Evolutionary conservation across 306 rosid species (phyloP).

Genomic region (Prunus armeniaca): DNA sequence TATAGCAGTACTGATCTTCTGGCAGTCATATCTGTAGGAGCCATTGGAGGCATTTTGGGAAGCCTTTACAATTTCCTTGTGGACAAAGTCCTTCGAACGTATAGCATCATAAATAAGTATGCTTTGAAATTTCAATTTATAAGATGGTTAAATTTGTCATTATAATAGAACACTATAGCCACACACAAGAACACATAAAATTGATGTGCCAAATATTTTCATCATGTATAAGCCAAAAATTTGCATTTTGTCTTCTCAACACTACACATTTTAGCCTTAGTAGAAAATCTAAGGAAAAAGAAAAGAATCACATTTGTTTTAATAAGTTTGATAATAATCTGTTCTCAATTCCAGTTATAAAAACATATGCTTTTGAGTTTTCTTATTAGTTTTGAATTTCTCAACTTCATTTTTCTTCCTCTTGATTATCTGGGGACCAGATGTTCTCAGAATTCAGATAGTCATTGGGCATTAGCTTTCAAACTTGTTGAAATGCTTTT

Average conservation of each 20-base stretch:
- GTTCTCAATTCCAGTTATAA: neutral
- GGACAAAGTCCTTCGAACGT: slow-evolving; percentile 65
- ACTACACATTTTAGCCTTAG: neutral
- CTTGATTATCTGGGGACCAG: neutral
- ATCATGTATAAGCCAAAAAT: neutral
- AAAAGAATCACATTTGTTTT: neutral
- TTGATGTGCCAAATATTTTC: neutral
- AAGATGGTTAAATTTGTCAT: slow-evolving; percentile 4
- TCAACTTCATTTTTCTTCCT: neutral
- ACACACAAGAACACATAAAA: neutral
- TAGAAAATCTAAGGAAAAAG: neutral
- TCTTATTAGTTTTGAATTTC: neutral
- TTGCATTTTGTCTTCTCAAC: neutral
- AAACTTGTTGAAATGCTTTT: no score
- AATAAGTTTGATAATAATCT: neutral
- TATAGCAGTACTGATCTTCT: slow-evolving; percentile 51
- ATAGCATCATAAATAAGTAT: slow-evolving; percentile 74
- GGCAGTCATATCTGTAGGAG: slow-evolving; percentile 60
- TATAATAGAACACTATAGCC: neutral
- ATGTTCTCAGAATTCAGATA: neutral
- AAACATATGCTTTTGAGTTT: neutral
- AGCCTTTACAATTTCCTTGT: slow-evolving; percentile 72
- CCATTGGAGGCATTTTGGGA: slow-evolving; percentile 66
- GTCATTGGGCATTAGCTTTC: no score
- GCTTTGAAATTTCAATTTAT: slow-evolving; percentile 23